These are phyloP conservation scores for Ascoidea asiatica DNA, from an alignment of 805 yeast genomes.

Conservation along the genomic window DNA sequence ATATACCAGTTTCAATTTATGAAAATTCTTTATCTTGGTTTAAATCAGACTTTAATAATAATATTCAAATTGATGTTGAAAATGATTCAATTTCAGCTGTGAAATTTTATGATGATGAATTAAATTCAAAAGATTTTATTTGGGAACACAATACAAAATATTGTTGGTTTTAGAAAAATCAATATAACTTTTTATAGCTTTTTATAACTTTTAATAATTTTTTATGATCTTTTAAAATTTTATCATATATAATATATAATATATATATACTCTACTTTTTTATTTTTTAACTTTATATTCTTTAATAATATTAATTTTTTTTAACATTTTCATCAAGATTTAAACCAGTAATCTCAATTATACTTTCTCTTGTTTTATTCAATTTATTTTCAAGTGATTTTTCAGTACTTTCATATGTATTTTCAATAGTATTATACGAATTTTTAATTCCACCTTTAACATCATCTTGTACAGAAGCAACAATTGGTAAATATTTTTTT, in stretches of 20 bases:
- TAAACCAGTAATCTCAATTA: constrained; percentile 53
- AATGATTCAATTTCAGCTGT: neutral
- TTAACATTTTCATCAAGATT: constrained; percentile 51
- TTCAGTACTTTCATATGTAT: constrained; percentile 25
- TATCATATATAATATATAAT: too few species aligned
- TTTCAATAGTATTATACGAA: constrained; percentile 29
- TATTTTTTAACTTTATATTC: too few species aligned
- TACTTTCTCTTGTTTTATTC: constrained; percentile 24
- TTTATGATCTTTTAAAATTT: too few species aligned
- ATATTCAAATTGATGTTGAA: too few species aligned
- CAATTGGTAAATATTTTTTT: constrained; percentile 40
- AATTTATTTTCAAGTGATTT: constrained; percentile 23
- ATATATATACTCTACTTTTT: too few species aligned
- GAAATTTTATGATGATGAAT: too few species aligned
- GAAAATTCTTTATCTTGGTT: neutral
- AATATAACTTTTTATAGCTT: too few species aligned
- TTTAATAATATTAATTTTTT: too few species aligned
- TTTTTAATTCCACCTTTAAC: constrained; percentile 31
- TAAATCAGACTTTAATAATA: neutral
- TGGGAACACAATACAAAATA: neutral
- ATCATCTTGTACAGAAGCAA: constrained; percentile 48
- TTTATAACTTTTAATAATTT: too few species aligned
- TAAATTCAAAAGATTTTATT: too few species aligned
- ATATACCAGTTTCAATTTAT: neutral
- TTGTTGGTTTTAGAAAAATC: neutral